These are phyloP conservation scores for Phytophthora sojae DNA, from an alignment of 352 stramenopile species.

Conservation along the genomic window DNA sequence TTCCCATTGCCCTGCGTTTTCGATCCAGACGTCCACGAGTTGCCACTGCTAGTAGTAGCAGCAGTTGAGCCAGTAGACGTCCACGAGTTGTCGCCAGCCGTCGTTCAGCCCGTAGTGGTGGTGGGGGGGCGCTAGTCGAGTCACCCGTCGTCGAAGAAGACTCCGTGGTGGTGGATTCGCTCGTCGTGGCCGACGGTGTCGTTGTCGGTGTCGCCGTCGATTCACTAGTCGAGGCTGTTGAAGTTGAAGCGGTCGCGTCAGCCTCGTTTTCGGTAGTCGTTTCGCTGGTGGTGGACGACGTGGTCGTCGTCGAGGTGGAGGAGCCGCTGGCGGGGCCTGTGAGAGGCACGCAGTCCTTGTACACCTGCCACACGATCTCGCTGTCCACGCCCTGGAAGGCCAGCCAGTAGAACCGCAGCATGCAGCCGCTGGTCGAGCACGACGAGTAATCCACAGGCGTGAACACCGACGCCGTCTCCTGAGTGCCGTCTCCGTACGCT, in stretches of 20 bases:
- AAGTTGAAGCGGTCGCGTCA: constrained; percentile 10
- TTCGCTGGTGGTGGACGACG: constrained; percentile 6
- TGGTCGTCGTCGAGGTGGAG: constrained; percentile 28
- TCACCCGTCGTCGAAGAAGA: constrained; percentile 2
- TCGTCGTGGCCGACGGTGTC: constrained; percentile 1
- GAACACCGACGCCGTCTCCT: constrained; percentile 39
- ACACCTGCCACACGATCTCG: constrained; percentile 43
- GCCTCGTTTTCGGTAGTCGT: constrained; percentile 24
- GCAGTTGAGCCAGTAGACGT: constrained; percentile 1
- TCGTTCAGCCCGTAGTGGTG: not conserved
- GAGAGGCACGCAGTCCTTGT: constrained; percentile 50
- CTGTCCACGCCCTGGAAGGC: constrained; percentile 41
- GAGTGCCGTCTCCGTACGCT: constrained; percentile 38
- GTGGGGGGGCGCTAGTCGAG: constrained; percentile 4
- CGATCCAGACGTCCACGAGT: constrained; percentile 22
- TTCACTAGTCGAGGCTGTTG: constrained; percentile 1
- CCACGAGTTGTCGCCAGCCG: constrained; percentile 8
- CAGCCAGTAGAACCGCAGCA: constrained; percentile 52
- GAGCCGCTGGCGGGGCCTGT: constrained; percentile 21
- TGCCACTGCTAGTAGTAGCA: not conserved
- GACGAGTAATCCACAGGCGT: constrained; percentile 48
- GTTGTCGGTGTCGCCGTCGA: not conserved
- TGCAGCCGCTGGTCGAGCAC: constrained; percentile 41
- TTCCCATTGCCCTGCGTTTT: constrained; percentile 19
- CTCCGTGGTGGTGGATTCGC: constrained; percentile 3